Evolutionary conservation across 306 rosid species (phyloP).

Genomic region (Senna siamea): DNA sequence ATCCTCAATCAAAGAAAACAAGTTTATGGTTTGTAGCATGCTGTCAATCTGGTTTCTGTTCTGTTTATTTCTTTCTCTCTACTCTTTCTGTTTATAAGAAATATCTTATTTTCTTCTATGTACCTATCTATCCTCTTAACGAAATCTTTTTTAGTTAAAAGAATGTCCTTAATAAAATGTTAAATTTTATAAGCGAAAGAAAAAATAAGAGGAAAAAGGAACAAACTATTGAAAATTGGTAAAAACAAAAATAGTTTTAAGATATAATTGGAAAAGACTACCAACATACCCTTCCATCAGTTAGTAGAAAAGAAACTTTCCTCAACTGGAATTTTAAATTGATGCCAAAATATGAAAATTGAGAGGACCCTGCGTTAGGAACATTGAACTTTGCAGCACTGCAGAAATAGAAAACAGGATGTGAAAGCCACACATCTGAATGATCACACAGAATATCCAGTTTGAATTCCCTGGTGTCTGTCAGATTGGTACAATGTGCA

Average conservation of each 20-base stretch:
- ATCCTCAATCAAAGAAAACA: no score
- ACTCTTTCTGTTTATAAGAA: neutral
- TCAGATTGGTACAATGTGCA: slow-evolving; percentile 40
- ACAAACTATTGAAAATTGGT: neutral
- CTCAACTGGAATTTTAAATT: slow-evolving; percentile 55
- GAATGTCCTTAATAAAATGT: neutral
- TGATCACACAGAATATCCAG: slow-evolving; percentile 65
- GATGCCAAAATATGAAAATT: slow-evolving; percentile 45
- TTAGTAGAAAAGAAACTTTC: slow-evolving; percentile 77
- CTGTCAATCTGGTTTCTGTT: neutral
- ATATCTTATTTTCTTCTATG: neutral
- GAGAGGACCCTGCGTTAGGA: slow-evolving; percentile 58
- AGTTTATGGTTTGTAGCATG: neutral
- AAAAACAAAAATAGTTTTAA: slow-evolving; percentile 14
- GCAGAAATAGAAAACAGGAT: slow-evolving; percentile 67
- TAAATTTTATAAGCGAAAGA: neutral
- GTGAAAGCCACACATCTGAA: slow-evolving; percentile 74
- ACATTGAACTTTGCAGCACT: slow-evolving; percentile 51
- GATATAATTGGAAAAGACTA: slow-evolving; percentile 19
- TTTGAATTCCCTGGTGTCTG: slow-evolving; percentile 40
- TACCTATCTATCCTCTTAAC: neutral
- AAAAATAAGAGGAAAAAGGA: neutral
- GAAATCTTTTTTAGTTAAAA: neutral
- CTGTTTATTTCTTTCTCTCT: neutral
- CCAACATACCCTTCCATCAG: slow-evolving; percentile 85